These are phyloP conservation scores for Talaromyces proteolyticus DNA, from an alignment of 495 filamentous ascomycete species.

Conservation along the genomic window DNA sequence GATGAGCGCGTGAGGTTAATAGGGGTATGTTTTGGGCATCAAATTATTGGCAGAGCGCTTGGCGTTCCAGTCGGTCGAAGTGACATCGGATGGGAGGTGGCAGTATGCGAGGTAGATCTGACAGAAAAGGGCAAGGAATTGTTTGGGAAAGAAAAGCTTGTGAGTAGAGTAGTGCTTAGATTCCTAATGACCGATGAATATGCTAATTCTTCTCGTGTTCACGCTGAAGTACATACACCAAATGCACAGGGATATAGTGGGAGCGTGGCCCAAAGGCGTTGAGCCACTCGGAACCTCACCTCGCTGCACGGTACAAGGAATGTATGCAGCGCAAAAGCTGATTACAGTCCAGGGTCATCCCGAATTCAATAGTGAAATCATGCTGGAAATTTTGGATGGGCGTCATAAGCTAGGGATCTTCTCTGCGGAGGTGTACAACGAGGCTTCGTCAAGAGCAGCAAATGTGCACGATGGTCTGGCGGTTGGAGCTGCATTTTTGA, in stretches of 20 bases:
- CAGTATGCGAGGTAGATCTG: constrained; percentile 64
- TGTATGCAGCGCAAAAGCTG: constrained; percentile 60
- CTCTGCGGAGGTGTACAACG: constrained; percentile 52
- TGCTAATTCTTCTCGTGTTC: no score
- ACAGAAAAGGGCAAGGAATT: constrained; percentile 66
- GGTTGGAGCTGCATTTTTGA: constrained; percentile 64
- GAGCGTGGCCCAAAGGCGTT: constrained; percentile 53
- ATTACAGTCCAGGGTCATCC: constrained; percentile 90
- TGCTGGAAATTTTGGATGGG: constrained; percentile 57
- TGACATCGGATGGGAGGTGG: constrained; percentile 72
- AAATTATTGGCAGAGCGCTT: constrained; percentile 77
- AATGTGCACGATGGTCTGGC: constrained; percentile 69
- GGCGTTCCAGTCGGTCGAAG: constrained; percentile 61
- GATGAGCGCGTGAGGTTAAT: constrained; percentile 60
- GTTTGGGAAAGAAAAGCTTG: constrained; percentile 63
- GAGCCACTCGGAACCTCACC: constrained; percentile 60
- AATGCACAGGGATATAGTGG: constrained; percentile 86
- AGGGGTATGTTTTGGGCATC: constrained; percentile 88
- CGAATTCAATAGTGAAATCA: constrained; percentile 75
- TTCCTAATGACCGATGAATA: no score
- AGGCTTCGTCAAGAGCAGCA: constrained; percentile 58
- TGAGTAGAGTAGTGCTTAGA: no score
- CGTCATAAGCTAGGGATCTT: constrained; percentile 62
- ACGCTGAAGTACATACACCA: no score
- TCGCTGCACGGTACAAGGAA: constrained; percentile 70